phyloP scores from a whole-genome alignment of 768 basidiomycete species.

The Hysterangium stoloniferum region DNA sequence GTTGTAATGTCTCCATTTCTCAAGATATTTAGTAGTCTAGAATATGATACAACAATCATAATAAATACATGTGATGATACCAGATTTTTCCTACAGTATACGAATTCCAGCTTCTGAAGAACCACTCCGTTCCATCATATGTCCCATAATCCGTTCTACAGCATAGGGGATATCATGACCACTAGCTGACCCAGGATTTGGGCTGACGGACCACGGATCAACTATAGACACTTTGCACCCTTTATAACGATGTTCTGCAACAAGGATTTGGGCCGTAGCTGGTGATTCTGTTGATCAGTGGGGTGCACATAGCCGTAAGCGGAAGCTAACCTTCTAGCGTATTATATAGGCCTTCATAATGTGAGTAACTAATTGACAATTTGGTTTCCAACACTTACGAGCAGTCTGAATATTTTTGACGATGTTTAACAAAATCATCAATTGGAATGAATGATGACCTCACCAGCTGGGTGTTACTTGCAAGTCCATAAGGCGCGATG shows the following conservation, averaged over 20 bases:
- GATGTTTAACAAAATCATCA: neutral
- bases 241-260: conserved; percentile 2
- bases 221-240: conserved; percentile 2
- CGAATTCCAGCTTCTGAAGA: conserved; percentile 1
- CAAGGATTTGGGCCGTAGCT: conserved; percentile 5
- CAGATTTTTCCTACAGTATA: neutral
- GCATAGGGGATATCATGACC: neutral
- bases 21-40: no score
- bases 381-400: neutral
- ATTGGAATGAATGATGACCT: neutral
- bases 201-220: neutral
- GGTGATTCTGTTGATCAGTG: neutral
- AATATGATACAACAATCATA: no score
- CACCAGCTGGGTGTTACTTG: neutral
- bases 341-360: neutral
- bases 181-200: neutral
- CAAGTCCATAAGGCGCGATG: neutral
- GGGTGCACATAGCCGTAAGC: neutral
- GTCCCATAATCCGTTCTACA: conserved; percentile 5
- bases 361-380: neutral
- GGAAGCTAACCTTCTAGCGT: conserved; percentile 1
- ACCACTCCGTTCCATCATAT: neutral
- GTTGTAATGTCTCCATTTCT: no score
- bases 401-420: neutral
- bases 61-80: no score